Base-by-base conservation (phyloP, 495 filamentous ascomycete species). In the Neurospora sp. region DNA sequence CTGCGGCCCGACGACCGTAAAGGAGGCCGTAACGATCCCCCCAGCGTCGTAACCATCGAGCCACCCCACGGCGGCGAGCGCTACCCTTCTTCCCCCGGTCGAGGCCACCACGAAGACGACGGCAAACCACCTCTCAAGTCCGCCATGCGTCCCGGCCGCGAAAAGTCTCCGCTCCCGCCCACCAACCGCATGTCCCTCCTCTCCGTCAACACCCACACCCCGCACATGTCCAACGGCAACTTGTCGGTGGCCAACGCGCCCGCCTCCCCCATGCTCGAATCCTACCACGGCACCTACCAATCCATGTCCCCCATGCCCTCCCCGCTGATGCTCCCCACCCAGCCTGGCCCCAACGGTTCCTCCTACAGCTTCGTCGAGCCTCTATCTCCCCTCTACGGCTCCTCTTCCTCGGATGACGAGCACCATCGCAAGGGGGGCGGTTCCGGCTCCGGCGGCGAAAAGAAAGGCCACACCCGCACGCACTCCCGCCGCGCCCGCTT, bases 251-350 rank as follows among this genome's bases (percentile, higher is more conserved):
- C 84, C 49, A 86, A 91, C 9, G 88, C 92, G 11, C 93, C 93
- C 2, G 88, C 90, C 10, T 96, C 93, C 73, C 96, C 96, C 0
- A 85, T 98, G 20, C 87, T 97, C 14, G 96, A 98, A 82, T 91
- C 96, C 2, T 99, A 99, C 82, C 91, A 90, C 73, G 96, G 96
- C 8, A 97, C 94, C 2, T 99, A 96, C 79, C 96, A 99, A 81
- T 92, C 92, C 71, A 93, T 98, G 76, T 97, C 95, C 2, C 95
- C 96, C 2, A 96, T 97, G 93, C 95, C 95, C 0, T 94, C 93
- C 1, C 93, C 95, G 0, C 84, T 87, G 41, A 81, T 88, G 38
- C 82, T 87, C 2, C 81, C 87, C 31, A 80, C 72, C 77, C 82
- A 74, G 74, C 79, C 77, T 35, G 75, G 78, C 44, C 78, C 74